Percentiles rank a stretch among this genome's conserved stretches.
Conservation (phyloP, 805 yeast genomes). For the Candida andamanensis region DNA sequence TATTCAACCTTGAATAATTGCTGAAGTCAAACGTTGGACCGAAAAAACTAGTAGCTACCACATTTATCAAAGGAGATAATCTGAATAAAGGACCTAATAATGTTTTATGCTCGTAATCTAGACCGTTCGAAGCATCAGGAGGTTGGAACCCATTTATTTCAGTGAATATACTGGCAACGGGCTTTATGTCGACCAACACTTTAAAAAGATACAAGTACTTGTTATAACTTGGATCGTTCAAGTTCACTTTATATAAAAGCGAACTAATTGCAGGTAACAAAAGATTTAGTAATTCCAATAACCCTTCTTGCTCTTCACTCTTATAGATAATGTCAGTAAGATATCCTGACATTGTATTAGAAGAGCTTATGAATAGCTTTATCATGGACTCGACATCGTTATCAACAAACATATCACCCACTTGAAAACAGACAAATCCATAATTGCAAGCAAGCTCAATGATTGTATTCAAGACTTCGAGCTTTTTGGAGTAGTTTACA, state of each 20-base stretch:
- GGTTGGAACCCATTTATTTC: conserved; percentile 51
- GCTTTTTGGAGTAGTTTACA: conserved; percentile 29
- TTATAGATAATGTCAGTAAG: conserved; percentile 52
- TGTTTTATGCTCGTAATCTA: conserved; percentile 55
- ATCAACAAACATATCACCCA: conserved; percentile 55
- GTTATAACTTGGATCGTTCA: conserved; percentile 49
- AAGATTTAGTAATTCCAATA: conserved; percentile 54
- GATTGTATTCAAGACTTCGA: conserved; percentile 42
- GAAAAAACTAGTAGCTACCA: conserved; percentile 46
- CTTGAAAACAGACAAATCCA: conserved; percentile 64
- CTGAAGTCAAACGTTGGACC: conserved; percentile 6
- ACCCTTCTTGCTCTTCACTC: conserved; percentile 62
- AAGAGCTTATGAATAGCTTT: conserved; percentile 19
- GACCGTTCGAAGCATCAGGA: conserved; percentile 38
- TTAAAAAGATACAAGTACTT: conserved; percentile 53
- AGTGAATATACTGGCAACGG: conserved; percentile 57
- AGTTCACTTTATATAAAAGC: conserved; percentile 33
- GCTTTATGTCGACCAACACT: conserved; percentile 52
- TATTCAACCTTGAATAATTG: conserved; percentile 23
- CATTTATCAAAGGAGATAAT: conserved; percentile 64
- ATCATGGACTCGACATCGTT: conserved; percentile 28
- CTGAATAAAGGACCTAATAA: conserved; percentile 73
- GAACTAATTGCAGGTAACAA: conserved; percentile 43
- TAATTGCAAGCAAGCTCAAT: conserved; percentile 51
- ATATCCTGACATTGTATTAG: conserved; percentile 28